Conservation (phyloP, 2,329 filamentous ascomycete genomes). For the Cadophora sp. region DNA sequence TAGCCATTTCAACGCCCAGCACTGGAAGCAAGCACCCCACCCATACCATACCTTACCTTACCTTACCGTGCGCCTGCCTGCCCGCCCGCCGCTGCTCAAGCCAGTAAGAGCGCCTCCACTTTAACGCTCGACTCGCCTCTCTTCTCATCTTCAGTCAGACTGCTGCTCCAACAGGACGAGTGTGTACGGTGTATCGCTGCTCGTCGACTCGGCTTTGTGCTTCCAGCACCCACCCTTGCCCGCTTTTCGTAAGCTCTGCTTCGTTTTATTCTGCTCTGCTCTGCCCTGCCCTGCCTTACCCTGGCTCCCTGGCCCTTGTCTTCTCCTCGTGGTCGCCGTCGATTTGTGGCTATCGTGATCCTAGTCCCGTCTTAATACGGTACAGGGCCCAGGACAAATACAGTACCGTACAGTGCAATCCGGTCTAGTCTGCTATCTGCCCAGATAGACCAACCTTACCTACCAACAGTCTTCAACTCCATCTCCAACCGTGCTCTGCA, state of each 20-base stretch:
- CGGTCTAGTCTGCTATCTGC: not conserved
- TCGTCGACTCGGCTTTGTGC: too few species aligned
- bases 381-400: not conserved
- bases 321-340: not conserved
- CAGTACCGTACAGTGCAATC: not conserved
- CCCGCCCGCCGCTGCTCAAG: not conserved
- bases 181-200: too few species aligned
- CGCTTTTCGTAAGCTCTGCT: too few species aligned
- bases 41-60: not conserved
- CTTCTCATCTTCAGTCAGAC: too few species aligned
- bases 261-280: too few species aligned
- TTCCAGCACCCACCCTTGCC: too few species aligned
- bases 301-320: not conserved
- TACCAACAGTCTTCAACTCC: not conserved
- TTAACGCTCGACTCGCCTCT: not conserved
- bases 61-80: too few species aligned
- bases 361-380: conserved; percentile 9
- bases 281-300: not conserved
- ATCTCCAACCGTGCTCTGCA: conserved; percentile 3
- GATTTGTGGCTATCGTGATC: not conserved
- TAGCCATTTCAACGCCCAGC: not conserved
- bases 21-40: not conserved
- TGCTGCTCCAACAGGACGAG: too few species aligned
- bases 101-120: conserved; percentile 5
- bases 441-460: not conserved